Base-by-base conservation (phyloP, 805 yeast species). In the Wickerhamiella parazyma region DNA sequence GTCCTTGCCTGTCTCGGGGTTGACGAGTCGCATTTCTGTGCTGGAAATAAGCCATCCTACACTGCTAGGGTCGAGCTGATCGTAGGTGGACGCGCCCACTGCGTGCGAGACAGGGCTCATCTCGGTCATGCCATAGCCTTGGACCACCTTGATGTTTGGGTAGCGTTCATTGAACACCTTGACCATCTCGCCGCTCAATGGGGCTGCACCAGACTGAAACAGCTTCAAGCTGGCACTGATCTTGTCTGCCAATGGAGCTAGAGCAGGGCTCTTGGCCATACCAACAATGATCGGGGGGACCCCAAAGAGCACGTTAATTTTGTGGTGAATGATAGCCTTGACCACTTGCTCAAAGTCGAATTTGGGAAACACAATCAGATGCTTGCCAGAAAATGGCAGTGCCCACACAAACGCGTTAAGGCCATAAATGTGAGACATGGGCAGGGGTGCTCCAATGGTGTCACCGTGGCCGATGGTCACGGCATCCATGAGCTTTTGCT, bases 71-170 rank as follows among this genome's bases (percentile, higher is more conserved):
- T 70, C 63, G 33, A 70, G 69, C 29, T 59, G 53, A 24, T 61
- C 49, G 4, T 16, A 11, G 12, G 14, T 22, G 38, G 70, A 76
- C 6, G 62, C 60, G 37, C 56, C 58, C 9, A 66, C 49, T 18
- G 66, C 59, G 34, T 40, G 49, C 42, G 70, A 54, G 3, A 78
- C 79, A 1, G 80, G 81, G 53, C 76, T 71, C 12, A 78, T 66
- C 57, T 78, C 85, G 5, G 82, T 76, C 48, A 74, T 61, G 3
- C 83, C 82, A 33, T 51, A 54, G 19, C 54, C 58, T 43, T 59
- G 53, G 42, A 49, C 10, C 44, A 50, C 18, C n/a, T n/a, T 1
- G 16, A 45, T 33, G 3, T 39, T 29, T 17, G 55, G 55, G 16
- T 45, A 34, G 24, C 47, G 49, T 8, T 19, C 26, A 21, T 24